Conservation (phyloP, 768 basidiomycete genomes). For the Boletus rubescentipes region DNA sequence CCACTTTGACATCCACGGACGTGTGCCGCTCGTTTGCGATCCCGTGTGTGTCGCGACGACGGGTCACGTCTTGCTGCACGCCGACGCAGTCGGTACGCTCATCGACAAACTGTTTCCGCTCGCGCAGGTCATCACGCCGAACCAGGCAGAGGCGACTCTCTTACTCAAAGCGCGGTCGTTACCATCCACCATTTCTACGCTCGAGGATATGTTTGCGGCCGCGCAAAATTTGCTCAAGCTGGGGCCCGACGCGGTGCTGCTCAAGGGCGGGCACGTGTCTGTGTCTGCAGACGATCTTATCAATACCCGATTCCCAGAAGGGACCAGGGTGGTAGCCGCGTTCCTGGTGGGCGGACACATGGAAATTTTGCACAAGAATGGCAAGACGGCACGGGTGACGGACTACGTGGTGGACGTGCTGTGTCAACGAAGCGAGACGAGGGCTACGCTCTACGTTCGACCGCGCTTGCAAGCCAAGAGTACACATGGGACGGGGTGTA, state of each 20-base stretch:
- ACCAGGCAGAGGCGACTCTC: slow-evolving; percentile 76
- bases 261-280: slow-evolving; percentile 84
- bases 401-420: slow-evolving; percentile 66
- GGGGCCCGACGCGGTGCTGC: slow-evolving; percentile 58
- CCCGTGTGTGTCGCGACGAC: slow-evolving; percentile 93
- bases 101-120: slow-evolving; percentile 68
- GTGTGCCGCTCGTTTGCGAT: slow-evolving; percentile 72
- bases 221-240: slow-evolving; percentile 47
- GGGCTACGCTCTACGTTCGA: slow-evolving; percentile 52
- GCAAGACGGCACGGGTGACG: slow-evolving; percentile 4
- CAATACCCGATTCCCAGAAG: slow-evolving; percentile 26
- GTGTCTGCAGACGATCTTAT: slow-evolving; percentile 47
- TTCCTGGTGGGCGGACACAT: slow-evolving; percentile 54
- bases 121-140: slow-evolving; percentile 77
- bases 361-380: slow-evolving; percentile 51
- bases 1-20: slow-evolving; percentile 33
- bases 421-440: slow-evolving; percentile 34
- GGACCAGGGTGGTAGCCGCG: slow-evolving; percentile 38
- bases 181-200: slow-evolving; percentile 36
- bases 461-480: slow-evolving; percentile 63
- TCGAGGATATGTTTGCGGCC: slow-evolving; percentile 62
- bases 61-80: slow-evolving; percentile 72
- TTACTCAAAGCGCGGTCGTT: slow-evolving; percentile 46
- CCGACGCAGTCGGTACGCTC: slow-evolving; percentile 61
- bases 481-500: slow-evolving; percentile 94